These are phyloP conservation scores for Aureobasidium zeae DNA, from an alignment of 2,329 filamentous ascomycete species.

Conservation along the genomic window DNA sequence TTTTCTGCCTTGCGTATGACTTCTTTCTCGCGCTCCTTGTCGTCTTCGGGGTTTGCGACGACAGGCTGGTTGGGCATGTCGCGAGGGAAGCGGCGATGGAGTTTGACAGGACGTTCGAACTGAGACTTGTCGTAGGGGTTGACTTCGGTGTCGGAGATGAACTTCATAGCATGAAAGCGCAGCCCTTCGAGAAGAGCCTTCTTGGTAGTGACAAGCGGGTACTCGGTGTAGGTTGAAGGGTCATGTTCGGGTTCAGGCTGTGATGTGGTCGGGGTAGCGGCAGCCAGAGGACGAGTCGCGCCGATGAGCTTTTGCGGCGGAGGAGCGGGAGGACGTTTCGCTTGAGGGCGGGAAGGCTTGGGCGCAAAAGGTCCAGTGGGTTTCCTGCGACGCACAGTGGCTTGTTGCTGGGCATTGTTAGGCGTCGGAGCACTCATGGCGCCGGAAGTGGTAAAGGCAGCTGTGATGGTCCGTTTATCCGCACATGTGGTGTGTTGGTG, in stretches of 20 bases:
- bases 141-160: slow-evolving; percentile 41
- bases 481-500: too few relatives aligned
- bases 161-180: slow-evolving; percentile 79
- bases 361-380: slow-evolving; percentile 21
- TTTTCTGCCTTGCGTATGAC: slow-evolving; percentile 61
- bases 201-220: slow-evolving; percentile 74
- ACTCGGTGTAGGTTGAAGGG: slow-evolving; percentile 38
- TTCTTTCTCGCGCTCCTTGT: slow-evolving; percentile 52
- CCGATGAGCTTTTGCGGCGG: slow-evolving; percentile 16
- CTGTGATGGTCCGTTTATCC: not conserved
- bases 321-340: slow-evolving; percentile 12
- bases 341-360: not conserved
- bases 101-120: slow-evolving; percentile 77
- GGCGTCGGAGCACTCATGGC: slow-evolving; percentile 30
- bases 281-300: slow-evolving; percentile 7
- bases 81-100: slow-evolving; percentile 81
- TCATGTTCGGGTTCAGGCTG: slow-evolving; percentile 19
- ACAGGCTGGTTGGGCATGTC: slow-evolving; percentile 46
- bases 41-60: slow-evolving; percentile 44
- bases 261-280: not conserved
- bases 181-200: slow-evolving; percentile 67
- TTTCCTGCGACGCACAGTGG: slow-evolving; percentile 27
- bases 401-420: slow-evolving; percentile 30
- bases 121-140: slow-evolving; percentile 68
- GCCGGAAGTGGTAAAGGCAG: too few relatives aligned